Conservation (phyloP, 176 grass and related monocot species). For the Avena sativa region DNA sequence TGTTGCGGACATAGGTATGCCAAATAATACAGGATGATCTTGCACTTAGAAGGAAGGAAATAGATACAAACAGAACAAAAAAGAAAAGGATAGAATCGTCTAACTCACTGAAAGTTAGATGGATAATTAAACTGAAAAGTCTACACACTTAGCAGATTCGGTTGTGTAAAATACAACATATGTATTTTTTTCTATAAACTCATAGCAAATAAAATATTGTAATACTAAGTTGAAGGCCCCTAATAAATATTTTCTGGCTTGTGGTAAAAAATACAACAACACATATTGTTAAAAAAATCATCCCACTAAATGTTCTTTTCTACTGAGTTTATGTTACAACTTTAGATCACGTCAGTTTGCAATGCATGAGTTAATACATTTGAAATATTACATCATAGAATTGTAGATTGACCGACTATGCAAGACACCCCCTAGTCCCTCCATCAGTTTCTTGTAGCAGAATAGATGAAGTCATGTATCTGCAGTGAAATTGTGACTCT, state of each 20-base stretch:
- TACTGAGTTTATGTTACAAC: no score
- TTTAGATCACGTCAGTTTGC: no score
- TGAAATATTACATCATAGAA: no score
- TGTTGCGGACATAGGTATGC: no score
- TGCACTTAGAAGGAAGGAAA: neutral
- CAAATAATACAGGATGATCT: neutral
- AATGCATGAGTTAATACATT: no score
- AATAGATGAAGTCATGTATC: no score
- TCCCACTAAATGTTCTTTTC: no score
- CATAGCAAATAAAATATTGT: neutral
- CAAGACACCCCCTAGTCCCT: no score
- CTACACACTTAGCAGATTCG: neutral
- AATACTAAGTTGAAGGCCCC: neutral
- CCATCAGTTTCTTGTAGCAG: no score
- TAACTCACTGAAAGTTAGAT: neutral
- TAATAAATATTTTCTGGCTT: neutral
- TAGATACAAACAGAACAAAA: neutral
- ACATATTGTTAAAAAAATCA: no score
- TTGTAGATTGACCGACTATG: no score
- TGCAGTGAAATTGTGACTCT: no score
- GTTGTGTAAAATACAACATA: neutral
- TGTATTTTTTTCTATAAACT: neutral
- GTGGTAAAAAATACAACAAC: neutral
- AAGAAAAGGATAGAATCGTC: neutral
- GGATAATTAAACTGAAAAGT: neutral